Conservation (phyloP, 805 yeast genomes). For the Danielozyma ontarioensis region DNA sequence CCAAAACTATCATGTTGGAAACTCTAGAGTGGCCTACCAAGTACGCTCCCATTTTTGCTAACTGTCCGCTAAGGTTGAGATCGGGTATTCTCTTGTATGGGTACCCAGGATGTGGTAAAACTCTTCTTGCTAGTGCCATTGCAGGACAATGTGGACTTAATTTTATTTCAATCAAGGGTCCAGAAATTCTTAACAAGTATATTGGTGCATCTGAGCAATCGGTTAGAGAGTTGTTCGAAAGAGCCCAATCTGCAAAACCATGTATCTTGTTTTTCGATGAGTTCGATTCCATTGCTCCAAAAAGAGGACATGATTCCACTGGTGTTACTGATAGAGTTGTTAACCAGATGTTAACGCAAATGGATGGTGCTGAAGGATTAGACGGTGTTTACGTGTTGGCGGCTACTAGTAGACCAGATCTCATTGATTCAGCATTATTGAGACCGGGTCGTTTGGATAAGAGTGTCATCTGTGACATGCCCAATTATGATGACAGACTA, state of each 20-base stretch:
- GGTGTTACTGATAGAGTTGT: constrained; percentile 98
- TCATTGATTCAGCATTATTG: constrained; percentile 88
- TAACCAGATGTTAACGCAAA: constrained; percentile 92
- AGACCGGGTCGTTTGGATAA: constrained; percentile 97
- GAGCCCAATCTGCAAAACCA: constrained; percentile 93
- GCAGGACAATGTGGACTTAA: constrained; percentile 92
- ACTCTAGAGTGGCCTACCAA: constrained; percentile 97
- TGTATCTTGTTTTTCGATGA: constrained; percentile 92
- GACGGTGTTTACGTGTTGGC: constrained; percentile 97
- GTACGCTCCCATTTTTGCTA: constrained; percentile 90
- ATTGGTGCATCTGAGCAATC: constrained; percentile 97
- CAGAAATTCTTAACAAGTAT: constrained; percentile 89
- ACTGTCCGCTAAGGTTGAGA: constrained; percentile 79
- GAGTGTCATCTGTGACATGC: constrained; percentile 86
- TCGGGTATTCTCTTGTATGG: constrained; percentile 91
- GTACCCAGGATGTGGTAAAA: constrained; percentile 97
- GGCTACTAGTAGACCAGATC: constrained; percentile 93
- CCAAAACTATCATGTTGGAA: constrained; percentile 72
- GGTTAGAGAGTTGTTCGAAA: constrained; percentile 85
- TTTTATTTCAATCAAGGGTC: constrained; percentile 91
- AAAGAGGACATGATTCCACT: constrained; percentile 95
- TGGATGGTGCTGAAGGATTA: constrained; percentile 98
- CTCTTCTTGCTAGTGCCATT: constrained; percentile 86
- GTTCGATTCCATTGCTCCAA: constrained; percentile 95
- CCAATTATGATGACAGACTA: constrained; percentile 60